phyloP scores from a whole-genome alignment of 306 rosid species.

The Vigna hirtella region DNA sequence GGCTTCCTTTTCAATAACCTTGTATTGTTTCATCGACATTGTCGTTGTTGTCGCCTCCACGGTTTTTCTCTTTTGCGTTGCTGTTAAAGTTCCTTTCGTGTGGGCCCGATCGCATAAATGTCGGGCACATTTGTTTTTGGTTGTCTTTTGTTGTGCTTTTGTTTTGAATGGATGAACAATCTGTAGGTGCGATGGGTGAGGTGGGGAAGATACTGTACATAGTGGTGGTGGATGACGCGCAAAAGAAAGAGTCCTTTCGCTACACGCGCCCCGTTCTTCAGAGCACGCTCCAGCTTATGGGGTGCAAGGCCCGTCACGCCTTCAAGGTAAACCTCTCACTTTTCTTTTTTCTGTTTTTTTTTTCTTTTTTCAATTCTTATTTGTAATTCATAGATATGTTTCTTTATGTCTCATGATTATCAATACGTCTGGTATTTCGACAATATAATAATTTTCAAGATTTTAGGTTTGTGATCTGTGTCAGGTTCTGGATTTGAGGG shows the following conservation, averaged over 20 bases:
- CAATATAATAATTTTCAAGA: background rate
- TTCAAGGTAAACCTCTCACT: slow-evolving; percentile 63
- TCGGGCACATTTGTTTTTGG: background rate
- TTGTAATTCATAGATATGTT: background rate
- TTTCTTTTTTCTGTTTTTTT: too few relatives aligned
- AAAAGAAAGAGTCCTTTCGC: slow-evolving; percentile 66
- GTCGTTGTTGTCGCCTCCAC: background rate
- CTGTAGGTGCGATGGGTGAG: slow-evolving; percentile 43
- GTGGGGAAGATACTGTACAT: slow-evolving; percentile 62
- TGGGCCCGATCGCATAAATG: slow-evolving; percentile 8
- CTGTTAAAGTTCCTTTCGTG: slow-evolving; percentile 7
- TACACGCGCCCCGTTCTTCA: slow-evolving; percentile 84
- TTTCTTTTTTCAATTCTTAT: background rate
- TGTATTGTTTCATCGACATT: slow-evolving; percentile 5
- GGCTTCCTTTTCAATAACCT: background rate
- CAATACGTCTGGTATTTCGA: background rate
- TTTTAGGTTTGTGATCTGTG: slow-evolving; percentile 45
- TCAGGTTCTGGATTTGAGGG: slow-evolving; percentile 29
- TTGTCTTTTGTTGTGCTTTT: slow-evolving; percentile 26
- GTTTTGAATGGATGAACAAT: background rate
- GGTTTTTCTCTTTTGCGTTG: background rate
- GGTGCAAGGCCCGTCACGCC: slow-evolving; percentile 94
- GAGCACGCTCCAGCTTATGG: slow-evolving; percentile 89
- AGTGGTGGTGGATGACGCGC: slow-evolving; percentile 74
- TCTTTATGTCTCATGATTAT: background rate